Conservation (phyloP, 73 alveolate genomes). For the Diophrys sp. region DNA sequence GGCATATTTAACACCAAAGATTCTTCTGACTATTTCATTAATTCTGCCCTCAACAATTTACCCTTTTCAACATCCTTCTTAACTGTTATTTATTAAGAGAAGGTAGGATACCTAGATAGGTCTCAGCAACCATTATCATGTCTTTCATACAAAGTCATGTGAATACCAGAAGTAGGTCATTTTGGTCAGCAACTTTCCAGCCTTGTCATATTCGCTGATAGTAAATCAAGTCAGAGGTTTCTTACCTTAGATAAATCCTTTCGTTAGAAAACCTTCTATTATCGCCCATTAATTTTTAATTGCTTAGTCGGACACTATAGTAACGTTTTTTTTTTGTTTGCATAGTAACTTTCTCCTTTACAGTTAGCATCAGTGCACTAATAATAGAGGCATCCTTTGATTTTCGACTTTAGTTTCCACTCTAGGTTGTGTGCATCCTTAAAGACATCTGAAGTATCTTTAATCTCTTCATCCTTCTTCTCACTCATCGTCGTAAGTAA, state of each 20-base stretch:
- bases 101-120: conserved; percentile 12
- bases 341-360: no score
- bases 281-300: no score
- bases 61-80: conserved; percentile 10
- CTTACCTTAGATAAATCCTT: conserved; percentile 4
- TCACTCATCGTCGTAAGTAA: no score
- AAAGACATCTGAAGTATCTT: no score
- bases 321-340: no score
- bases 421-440: no score
- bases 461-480: no score
- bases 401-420: no score
- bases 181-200: conserved; percentile 27
- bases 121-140: conserved; percentile 47
- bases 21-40: conserved; percentile 61
- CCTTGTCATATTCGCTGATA: conserved; percentile 49
- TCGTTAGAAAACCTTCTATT: conserved; percentile 18
- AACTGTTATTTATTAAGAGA: conserved; percentile 17
- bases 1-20: conserved; percentile 36
- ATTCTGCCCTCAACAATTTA: conserved; percentile 27
- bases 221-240: conserved; percentile 39
- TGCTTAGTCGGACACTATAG: no score
- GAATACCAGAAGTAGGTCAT: conserved; percentile 39
- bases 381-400: no score
- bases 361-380: no score
- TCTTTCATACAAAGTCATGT: conserved; percentile 38